Conservation (phyloP, 371 early-diverging fungal species). For the Syncephalastrum sp. region DNA sequence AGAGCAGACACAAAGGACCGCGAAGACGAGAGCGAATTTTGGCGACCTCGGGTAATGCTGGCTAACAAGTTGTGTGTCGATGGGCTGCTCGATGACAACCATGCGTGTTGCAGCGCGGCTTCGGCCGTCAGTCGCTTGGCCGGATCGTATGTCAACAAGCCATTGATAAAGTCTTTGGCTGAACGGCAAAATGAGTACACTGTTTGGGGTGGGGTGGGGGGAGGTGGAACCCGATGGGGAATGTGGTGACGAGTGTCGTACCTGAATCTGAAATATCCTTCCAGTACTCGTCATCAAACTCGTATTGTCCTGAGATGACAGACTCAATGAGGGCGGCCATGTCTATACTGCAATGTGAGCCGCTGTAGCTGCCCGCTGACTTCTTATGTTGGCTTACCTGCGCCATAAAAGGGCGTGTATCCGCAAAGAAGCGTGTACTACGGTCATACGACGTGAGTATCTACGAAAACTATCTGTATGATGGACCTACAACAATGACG, state of each 20-base stretch:
- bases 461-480: neutral
- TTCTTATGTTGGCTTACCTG: conserved; percentile 24
- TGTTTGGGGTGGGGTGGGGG: too few relatives aligned
- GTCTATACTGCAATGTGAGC: conserved; percentile 3
- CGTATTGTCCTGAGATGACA: conserved; percentile 68
- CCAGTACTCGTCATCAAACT: conserved; percentile 82
- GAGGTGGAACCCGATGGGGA: too few relatives aligned
- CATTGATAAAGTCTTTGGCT: neutral
- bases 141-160: conserved; percentile 90
- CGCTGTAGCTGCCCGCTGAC: neutral
- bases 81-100: neutral
- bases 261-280: conserved; percentile 70
- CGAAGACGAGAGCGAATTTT: too few relatives aligned
- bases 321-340: conserved; percentile 17
- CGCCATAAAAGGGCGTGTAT: conserved; percentile 88
- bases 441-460: neutral
- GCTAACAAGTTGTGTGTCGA: neutral
- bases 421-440: conserved; percentile 84
- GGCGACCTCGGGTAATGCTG: too few relatives aligned
- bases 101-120: conserved; percentile 81
- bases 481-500: conserved; percentile 65
- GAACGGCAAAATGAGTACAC: neutral
- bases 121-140: conserved; percentile 82
- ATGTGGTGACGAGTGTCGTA: conserved; percentile 1
- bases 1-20: too few relatives aligned